A percentile compares a stretch with the other conserved stretches of the same genome.
Evolutionary conservation across 441 rosid species (phyloP).

Genomic region (Erysimum cheiri): DNA sequence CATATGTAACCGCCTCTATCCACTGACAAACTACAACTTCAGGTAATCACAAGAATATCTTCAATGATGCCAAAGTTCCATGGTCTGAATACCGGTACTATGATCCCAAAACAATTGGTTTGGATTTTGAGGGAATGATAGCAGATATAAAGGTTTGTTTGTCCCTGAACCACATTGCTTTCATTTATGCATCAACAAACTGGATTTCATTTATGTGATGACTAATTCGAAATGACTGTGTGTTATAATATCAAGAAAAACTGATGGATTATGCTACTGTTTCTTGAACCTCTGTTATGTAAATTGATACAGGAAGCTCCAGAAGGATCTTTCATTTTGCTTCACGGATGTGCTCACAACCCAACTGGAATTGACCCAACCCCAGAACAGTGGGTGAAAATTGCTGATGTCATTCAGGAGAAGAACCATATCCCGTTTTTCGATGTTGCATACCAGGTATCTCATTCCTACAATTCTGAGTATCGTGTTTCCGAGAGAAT

Average conservation of each 20-base stretch:
- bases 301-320: constrained; percentile 74
- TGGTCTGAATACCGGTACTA: constrained; percentile 97
- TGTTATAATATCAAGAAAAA: background rate
- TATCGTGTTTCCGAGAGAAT: background rate
- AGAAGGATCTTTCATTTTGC: constrained; percentile 90
- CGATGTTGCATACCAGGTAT: constrained; percentile 98
- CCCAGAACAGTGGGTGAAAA: constrained; percentile 87
- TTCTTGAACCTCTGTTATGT: constrained; percentile 1
- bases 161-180: constrained; percentile 13
- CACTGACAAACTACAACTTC: constrained; percentile 40
- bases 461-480: background rate
- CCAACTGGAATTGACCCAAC: constrained; percentile 99
- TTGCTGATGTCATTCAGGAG: constrained; percentile 90
- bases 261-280: background rate
- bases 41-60: constrained; percentile 98
- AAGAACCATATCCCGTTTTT: constrained; percentile 94
- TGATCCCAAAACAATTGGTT: constrained; percentile 95
- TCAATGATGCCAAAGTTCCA: constrained; percentile 92
- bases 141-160: constrained; percentile 85
- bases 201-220: background rate
- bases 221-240: background rate
- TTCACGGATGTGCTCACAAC: constrained; percentile 99
- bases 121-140: constrained; percentile 98
- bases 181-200: background rate
- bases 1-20: background rate